Base-by-base conservation (phyloP, 352 stramenopile species). In the Paralagenidium karlingii region DNA sequence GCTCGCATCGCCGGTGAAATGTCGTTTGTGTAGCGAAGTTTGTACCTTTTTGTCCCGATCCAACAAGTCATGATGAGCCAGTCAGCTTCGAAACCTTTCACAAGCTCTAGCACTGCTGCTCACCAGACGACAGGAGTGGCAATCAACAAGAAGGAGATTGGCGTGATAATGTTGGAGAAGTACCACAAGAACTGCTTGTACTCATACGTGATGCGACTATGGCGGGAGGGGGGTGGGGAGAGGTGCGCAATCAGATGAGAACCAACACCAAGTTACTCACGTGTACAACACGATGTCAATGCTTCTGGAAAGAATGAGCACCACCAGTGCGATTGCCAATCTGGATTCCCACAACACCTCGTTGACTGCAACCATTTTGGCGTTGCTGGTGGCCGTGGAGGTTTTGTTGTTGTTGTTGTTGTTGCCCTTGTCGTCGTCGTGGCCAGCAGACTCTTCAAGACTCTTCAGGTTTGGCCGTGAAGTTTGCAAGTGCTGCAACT, bases 121-220 rank as follows among this genome's bases (percentile, higher is more conserved):
- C 31, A 52, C 71, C 61, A 61, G 21, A 88, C 76, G 3, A 90
- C 58, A 9, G 79, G 79, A 51, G 68, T 79, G 15, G 70, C 73
- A 5, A 73, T 85, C 24, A 81, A 47, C 1, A 88, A 38, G 45
- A 89, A 93, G 11, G 71, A 64, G 25, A 90, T 55, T 30, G 71
- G 69, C 21, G 82, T 60, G 49, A 93, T 81, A 26, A 88, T 58
- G 47, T 89, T 87, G 24, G 68, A 73, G 25, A 90, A 90, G 51
- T 90, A 93, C 76, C 76, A 93, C 9, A 91, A 65, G 49, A 87
- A 91, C 19, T 63, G 57, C 16, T 60, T 78, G 56, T 91, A 91
- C 43, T 86, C 74, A 45, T 87, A 91, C 45, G 77, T 87, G 47
- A 91, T 83, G 42, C 77, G 77, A 22, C 75, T 86, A 56, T 49